These are phyloP conservation scores for Quercus lobata DNA, from an alignment of 331 rosid species.

Conservation along the genomic window DNA sequence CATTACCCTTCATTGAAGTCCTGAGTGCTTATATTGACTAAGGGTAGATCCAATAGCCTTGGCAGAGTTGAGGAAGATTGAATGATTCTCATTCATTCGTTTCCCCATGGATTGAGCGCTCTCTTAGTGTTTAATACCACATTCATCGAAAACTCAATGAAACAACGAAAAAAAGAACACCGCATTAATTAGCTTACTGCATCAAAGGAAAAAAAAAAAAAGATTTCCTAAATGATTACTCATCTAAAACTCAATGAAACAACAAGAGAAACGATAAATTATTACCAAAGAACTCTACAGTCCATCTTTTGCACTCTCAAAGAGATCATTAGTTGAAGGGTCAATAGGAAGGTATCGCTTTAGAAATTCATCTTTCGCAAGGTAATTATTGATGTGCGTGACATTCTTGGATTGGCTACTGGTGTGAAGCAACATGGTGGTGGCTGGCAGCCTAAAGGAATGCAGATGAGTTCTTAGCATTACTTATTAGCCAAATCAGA, in stretches of 20 bases:
- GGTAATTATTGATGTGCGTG: slow-evolving; percentile 87
- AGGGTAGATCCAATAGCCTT: slow-evolving; percentile 97
- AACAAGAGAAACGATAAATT: background rate
- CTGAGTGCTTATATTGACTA: slow-evolving; percentile 91
- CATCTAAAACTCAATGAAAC: background rate
- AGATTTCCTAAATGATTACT: slow-evolving; percentile 4
- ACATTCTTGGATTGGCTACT: slow-evolving; percentile 96
- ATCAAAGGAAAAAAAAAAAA: slow-evolving; percentile 16
- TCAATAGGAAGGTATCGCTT: slow-evolving; percentile 77
- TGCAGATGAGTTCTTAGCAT: slow-evolving; percentile 76
- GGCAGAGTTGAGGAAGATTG: slow-evolving; percentile 94
- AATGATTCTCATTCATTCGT: slow-evolving; percentile 78
- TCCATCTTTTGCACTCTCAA: slow-evolving; percentile 89
- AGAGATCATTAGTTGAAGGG: slow-evolving; percentile 82
- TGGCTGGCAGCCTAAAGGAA: slow-evolving; percentile 77
- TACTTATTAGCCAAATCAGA: background rate
- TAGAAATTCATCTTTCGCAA: slow-evolving; percentile 66
- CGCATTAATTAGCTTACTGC: slow-evolving; percentile 93
- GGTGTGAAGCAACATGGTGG: slow-evolving; percentile 94
- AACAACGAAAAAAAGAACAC: slow-evolving; percentile 38
- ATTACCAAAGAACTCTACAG: slow-evolving; percentile 77
- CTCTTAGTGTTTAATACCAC: slow-evolving; percentile 70
- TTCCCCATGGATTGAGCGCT: slow-evolving; percentile 94
- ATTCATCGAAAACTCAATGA: slow-evolving; percentile 86
- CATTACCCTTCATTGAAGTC: slow-evolving; percentile 97